Evolutionary conservation across 352 stramenopile genomes (phyloP), one percentile per base, ranked within the genome.

Genomic region (Pseudoperonospora humuli): DNA sequence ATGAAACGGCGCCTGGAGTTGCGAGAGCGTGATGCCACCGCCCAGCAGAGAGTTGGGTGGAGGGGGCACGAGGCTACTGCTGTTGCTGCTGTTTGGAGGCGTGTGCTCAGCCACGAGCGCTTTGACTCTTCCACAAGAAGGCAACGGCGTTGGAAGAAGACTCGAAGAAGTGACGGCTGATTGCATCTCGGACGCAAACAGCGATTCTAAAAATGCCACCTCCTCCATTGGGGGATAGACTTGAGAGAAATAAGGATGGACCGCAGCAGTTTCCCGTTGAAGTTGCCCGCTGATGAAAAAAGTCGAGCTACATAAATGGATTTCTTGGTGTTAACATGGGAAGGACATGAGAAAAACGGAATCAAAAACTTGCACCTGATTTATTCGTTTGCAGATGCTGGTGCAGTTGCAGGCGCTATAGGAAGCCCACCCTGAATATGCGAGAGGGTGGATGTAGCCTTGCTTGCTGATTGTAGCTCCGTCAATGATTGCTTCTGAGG

Each of bases 161-260:
- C 35, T 61, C 17, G 43, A 45, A 25, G 19, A 31, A 1, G 20
- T 18, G 27, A 50, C 24, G 27, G 43, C 41, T 7, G 64, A 65
- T 15, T 63, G 62, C 57, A 83, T 70, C 46, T 80, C 64, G 31
- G 71, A 57, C 19, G 62, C 39, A 24, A 80, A 76, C 7, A 84
- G 61, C 52, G 71, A 84, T 60, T 84, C 66, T 25, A 84, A 66
- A 68, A 84, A 84, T 69, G 71, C 67, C 48, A 66, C 54, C 51
- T 79, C 71, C 49, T 84, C 71, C 68, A 84, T 84, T 15, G 45
- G 35, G 9, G 14, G 9, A 28, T 24, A 14, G 18, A 38, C 26
- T 14, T 32, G 11, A 15, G 14, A 15, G 26, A 32, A 32, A 32
- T 5, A 6, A 34, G 33, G 53, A 52, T 61, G 44, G 35, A 44